phyloP scores from a whole-genome alignment of 176 grass and related monocot genomes.

The Echinochloa phyllopogon region DNA sequence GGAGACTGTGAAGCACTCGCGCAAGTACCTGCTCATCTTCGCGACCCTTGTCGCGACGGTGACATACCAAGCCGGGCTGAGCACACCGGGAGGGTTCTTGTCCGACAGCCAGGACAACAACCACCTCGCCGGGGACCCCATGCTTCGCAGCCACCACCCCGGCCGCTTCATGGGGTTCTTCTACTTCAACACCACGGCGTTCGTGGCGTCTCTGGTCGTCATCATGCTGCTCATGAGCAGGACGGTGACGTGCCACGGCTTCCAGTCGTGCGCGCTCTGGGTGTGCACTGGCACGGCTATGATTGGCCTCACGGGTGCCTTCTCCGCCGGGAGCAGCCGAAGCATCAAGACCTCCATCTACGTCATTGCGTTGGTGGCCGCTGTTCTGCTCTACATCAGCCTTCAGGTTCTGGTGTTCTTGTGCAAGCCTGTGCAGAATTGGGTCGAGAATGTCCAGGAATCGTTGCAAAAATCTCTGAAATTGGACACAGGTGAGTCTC shows the following conservation, averaged over 20 bases:
- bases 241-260: conserved; percentile 43
- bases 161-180: conserved; percentile 53
- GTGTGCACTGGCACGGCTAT: conserved; percentile 40
- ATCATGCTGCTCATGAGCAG: conserved; percentile 57
- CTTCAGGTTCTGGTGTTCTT: conserved; percentile 42
- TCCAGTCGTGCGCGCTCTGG: conserved; percentile 49
- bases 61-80: conserved; percentile 43
- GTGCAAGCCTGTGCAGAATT: conserved; percentile 25
- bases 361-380: conserved; percentile 33
- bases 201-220: conserved; percentile 48
- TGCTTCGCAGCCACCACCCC: conserved; percentile 23
- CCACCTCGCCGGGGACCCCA: conserved; percentile 40
- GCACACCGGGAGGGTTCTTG: conserved; percentile 56
- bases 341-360: conserved; percentile 53
- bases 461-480: neutral
- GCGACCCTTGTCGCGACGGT: conserved; percentile 36
- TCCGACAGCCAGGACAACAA: neutral
- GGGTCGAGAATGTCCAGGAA: neutral
- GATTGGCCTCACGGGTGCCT: conserved; percentile 44
- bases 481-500: neutral
- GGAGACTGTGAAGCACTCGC: neutral
- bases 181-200: conserved; percentile 61
- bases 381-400: conserved; percentile 37
- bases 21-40: conserved; percentile 54
- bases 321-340: conserved; percentile 45